Conservation (phyloP, 768 basidiomycete species). For the Hericium rajendrae region DNA sequence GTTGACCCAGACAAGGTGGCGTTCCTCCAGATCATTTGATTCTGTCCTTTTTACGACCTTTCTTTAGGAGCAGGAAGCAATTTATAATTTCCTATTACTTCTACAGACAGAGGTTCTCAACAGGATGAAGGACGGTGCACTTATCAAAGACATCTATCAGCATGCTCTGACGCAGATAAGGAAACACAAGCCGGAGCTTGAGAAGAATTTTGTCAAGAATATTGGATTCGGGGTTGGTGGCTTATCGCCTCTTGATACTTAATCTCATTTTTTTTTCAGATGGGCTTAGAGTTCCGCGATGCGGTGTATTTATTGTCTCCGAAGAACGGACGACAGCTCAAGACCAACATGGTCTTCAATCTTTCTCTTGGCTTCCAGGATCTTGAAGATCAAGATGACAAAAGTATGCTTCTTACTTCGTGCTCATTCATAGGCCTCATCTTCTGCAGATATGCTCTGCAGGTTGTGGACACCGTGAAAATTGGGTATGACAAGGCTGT, state of each 20-base stretch:
- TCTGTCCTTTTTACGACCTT: background rate
- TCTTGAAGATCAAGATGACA: conserved; percentile 63
- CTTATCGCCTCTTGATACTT: background rate
- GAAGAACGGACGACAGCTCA: conserved; percentile 67
- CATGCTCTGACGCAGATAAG: conserved; percentile 60
- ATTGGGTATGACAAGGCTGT: conserved; percentile 56
- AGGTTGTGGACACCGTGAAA: conserved; percentile 82
- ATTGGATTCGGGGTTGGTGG: conserved; percentile 77
- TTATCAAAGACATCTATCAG: conserved; percentile 74
- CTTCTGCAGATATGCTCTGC: conserved; percentile 65
- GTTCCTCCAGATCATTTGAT: background rate
- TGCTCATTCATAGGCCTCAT: background rate
- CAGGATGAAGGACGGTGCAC: conserved; percentile 70
- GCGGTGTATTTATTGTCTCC: conserved; percentile 70
- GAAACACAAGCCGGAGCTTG: conserved; percentile 73
- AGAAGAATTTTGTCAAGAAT: conserved; percentile 79
- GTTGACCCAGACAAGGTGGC: conserved; percentile 84
- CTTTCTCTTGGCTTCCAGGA: conserved; percentile 81
- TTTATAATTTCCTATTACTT: conserved; percentile 70
- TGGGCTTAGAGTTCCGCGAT: conserved; percentile 93
- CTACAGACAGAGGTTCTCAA: conserved; percentile 70
- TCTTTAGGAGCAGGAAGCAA: conserved; percentile 79
- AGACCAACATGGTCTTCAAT: conserved; percentile 78
- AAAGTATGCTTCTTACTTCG: conserved; percentile 40
- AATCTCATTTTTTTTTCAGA: conserved; percentile 35